These are phyloP conservation scores for Sanghuangporus baumii DNA, from an alignment of 1,284 basidiomycete species.

Conservation along the genomic window DNA sequence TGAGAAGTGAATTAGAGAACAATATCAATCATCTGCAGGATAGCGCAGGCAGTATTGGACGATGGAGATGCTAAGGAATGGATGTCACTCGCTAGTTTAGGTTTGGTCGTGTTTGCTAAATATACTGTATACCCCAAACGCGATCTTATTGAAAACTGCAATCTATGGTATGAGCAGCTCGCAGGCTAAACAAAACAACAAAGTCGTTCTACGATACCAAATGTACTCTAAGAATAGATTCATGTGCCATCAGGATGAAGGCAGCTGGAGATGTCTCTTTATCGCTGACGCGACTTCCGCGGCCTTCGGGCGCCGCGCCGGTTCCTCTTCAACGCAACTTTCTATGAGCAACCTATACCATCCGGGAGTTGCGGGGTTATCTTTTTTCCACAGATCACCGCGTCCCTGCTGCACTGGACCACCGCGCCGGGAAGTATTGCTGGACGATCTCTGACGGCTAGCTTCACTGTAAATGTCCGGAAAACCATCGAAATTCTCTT, in stretches of 20 bases:
- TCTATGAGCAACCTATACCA: constrained; percentile 7
- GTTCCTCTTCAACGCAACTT: constrained; percentile 9
- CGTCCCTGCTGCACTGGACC: neutral
- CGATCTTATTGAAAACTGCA: neutral
- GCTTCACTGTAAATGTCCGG: neutral
- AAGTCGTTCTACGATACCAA: neutral
- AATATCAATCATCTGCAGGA: neutral
- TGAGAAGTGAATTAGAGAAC: neutral
- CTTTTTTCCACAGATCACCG: neutral
- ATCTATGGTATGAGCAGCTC: neutral
- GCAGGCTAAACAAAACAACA: neutral
- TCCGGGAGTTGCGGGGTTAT: neutral
- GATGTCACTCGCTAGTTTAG: neutral
- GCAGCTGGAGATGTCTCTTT: neutral
- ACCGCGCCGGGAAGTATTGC: neutral
- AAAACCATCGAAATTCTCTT: constrained; percentile 6
- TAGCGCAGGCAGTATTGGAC: neutral
- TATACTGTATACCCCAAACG: too few species aligned
- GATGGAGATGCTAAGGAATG: neutral
- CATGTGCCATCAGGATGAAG: neutral
- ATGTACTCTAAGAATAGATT: neutral
- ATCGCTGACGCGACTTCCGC: constrained; percentile 3
- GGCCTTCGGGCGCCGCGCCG: constrained; percentile 1
- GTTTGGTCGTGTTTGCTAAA: too few species aligned
- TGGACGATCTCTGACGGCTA: neutral